These are phyloP conservation scores for Dissophora globulifera DNA, from an alignment of 192 early-diverging fungal species.

Conservation along the genomic window DNA sequence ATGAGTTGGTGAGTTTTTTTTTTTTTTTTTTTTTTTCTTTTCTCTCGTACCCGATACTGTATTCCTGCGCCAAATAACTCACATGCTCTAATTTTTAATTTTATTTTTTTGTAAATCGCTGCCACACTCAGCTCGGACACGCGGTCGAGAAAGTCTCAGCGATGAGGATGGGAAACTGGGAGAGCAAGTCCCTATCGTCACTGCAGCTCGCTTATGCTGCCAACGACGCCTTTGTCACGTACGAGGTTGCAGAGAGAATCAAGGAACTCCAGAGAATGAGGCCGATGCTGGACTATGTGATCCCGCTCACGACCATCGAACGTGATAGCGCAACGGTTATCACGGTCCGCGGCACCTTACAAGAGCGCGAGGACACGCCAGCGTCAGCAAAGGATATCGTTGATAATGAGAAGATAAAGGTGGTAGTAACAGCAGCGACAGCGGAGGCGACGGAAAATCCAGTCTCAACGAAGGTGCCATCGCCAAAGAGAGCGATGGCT, in stretches of 20 bases:
- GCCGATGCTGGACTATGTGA: slow-evolving; percentile 8
- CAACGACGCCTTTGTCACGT: slow-evolving; percentile 52
- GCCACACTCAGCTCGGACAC: slow-evolving; percentile 27
- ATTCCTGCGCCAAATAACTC: too few relatives aligned
- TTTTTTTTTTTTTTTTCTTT: too few relatives aligned
- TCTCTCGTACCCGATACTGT: too few relatives aligned
- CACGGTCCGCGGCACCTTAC: slow-evolving; percentile 22
- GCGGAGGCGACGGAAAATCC: neutral
- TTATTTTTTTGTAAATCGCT: too few relatives aligned
- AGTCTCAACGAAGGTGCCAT: too few relatives aligned
- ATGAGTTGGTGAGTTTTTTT: slow-evolving; percentile 38
- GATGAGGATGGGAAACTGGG: slow-evolving; percentile 41
- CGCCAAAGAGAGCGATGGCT: too few relatives aligned
- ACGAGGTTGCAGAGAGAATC: slow-evolving; percentile 33
- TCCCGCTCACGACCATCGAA: slow-evolving; percentile 15
- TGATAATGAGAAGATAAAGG: neutral
- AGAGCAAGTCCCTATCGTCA: slow-evolving; percentile 4
- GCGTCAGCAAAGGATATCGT: slow-evolving; percentile 10
- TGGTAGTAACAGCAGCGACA: neutral
- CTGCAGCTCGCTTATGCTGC: slow-evolving; percentile 37
- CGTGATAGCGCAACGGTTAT: neutral
- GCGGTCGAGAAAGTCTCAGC: slow-evolving; percentile 14
- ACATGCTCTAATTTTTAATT: too few relatives aligned
- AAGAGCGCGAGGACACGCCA: slow-evolving; percentile 16
- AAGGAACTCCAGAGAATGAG: slow-evolving; percentile 19